Evolutionary conservation across 441 rosid species (phyloP).

Genomic region (Brassica hybrid): DNA sequence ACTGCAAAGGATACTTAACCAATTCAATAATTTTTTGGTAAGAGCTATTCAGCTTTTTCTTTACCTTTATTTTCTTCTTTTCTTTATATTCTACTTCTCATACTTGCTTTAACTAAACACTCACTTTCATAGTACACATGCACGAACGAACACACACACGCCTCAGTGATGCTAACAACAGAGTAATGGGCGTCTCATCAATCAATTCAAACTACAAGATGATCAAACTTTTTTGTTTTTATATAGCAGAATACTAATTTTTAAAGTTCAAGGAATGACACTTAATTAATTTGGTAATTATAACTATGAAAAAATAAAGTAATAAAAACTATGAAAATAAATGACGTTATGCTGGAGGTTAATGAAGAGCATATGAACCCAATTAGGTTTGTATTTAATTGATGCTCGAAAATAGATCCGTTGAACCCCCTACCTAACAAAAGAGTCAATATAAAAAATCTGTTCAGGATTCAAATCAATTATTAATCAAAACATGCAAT

Average conservation of each 20-base stretch:
- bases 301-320: background rate
- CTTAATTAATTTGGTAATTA: background rate
- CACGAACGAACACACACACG: slow-evolving; percentile 42
- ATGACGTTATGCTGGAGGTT: slow-evolving; percentile 6
- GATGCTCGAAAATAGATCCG: slow-evolving; percentile 33
- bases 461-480: background rate
- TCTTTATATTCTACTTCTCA: slow-evolving; percentile 12
- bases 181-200: slow-evolving; percentile 37
- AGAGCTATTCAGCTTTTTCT: slow-evolving; percentile 17
- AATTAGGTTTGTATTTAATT: background rate
- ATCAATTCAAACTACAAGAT: slow-evolving; percentile 30
- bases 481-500: slow-evolving; percentile 20
- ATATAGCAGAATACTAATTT: background rate
- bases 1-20: slow-evolving; percentile 26
- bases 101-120: slow-evolving; percentile 40
- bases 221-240: background rate
- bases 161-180: slow-evolving; percentile 37
- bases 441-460: background rate
- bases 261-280: background rate
- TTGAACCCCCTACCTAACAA: slow-evolving; percentile 17
- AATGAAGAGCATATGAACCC: background rate
- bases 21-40: slow-evolving; percentile 9
- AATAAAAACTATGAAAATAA: slow-evolving; percentile 6
- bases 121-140: slow-evolving; percentile 42
- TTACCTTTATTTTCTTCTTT: background rate